Conservation (phyloP, 345 rosid species). For the Erysimum cheiranthoides region DNA sequence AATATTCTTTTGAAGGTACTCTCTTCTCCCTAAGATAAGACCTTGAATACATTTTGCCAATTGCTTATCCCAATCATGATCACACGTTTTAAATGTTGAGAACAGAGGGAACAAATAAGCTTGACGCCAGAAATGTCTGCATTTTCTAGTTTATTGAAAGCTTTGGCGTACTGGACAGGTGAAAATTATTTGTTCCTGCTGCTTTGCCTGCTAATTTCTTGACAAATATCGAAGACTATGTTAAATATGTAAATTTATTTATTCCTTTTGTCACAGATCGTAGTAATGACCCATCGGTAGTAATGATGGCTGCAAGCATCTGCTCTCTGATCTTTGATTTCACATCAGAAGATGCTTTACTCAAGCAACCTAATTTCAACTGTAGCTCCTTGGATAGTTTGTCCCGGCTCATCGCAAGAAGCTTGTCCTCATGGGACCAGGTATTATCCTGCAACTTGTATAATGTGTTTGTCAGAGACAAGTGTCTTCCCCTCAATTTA, state of each 20-base stretch:
- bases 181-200: neutral
- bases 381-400: conserved; percentile 50
- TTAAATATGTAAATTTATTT: neutral
- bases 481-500: neutral
- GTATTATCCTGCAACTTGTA: conserved; percentile 43
- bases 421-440: conserved; percentile 60
- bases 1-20: conserved; percentile 85
- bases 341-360: conserved; percentile 77
- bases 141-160: conserved; percentile 56
- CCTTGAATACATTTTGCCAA: neutral
- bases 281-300: conserved; percentile 52
- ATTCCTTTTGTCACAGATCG: conserved; percentile 50
- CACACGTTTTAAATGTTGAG: conserved; percentile 10
- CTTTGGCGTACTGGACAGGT: conserved; percentile 82
- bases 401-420: conserved; percentile 58
- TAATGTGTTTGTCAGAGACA: neutral
- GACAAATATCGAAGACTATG: neutral
- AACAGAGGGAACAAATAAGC: conserved; percentile 59
- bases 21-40: conserved; percentile 23
- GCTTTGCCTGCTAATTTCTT: neutral
- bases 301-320: conserved; percentile 84
- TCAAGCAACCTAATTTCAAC: conserved; percentile 55
- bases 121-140: conserved; percentile 54
- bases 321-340: conserved; percentile 68
- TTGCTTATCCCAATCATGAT: neutral